Conservation (phyloP, 179 eudicot genomes). For the Silene coronaria region DNA sequence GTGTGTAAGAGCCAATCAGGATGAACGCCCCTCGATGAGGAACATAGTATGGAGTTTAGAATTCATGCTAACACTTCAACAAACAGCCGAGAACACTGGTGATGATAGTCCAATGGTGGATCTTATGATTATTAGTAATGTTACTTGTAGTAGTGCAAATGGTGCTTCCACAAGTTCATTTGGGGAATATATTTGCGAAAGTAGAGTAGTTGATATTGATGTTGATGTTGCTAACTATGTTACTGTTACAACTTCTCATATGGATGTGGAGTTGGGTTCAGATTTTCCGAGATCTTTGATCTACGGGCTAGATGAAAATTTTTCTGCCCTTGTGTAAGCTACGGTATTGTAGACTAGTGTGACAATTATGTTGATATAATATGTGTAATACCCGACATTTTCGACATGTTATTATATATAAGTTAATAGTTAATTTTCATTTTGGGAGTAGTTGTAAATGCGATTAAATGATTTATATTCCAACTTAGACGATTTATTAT, state of each 20-base stretch:
- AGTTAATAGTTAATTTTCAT: too few species aligned
- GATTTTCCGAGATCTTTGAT: constrained; percentile 21
- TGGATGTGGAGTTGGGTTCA: constrained; percentile 5
- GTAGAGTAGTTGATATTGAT: background rate
- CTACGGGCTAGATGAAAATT: constrained; percentile 13
- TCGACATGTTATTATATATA: too few species aligned
- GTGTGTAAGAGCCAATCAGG: constrained; percentile 28
- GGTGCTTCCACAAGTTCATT: background rate
- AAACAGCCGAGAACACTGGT: constrained; percentile 16
- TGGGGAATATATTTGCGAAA: too few species aligned
- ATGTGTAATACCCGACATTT: too few species aligned
- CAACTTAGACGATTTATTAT: too few species aligned
- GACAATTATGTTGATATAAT: too few species aligned
- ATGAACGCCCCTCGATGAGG: too few species aligned
- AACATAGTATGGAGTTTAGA: constrained; percentile 37
- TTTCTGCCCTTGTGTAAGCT: too few species aligned
- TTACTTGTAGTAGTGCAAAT: background rate
- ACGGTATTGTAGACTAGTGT: too few species aligned
- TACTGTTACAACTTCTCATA: background rate
- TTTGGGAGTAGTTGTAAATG: too few species aligned
- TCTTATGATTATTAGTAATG: background rate
- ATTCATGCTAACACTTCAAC: constrained; percentile 29
- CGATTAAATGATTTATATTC: too few species aligned
- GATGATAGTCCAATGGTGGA: background rate
- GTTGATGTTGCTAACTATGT: too few species aligned